Evolutionary conservation across 192 early-diverging fungal genomes (phyloP).

Genomic region (Gryganskiella cystojenkinii): DNA sequence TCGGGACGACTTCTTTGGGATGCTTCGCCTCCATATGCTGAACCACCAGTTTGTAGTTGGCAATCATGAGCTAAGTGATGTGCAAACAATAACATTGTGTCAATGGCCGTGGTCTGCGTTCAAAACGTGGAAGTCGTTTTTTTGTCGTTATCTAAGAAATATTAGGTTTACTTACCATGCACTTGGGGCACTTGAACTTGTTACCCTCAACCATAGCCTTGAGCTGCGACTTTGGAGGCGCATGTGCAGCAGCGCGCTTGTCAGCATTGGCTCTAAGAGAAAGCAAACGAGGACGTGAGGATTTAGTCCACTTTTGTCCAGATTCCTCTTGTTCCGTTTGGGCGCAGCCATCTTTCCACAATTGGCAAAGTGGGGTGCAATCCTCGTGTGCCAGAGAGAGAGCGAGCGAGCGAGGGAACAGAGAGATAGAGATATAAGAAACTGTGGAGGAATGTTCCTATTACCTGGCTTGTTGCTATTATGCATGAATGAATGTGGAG

Average conservation of each 20-base stretch:
- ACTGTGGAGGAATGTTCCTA: neutral
- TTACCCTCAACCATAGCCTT: constrained; percentile 50
- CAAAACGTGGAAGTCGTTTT: too few species aligned
- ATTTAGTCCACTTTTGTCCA: neutral
- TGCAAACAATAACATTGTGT: too few species aligned
- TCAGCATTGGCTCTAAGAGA: constrained; percentile 50
- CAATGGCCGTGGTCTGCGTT: too few species aligned
- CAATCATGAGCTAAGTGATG: constrained; percentile 38
- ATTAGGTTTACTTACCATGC: constrained; percentile 25
- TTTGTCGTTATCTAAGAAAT: too few species aligned
- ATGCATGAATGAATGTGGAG: neutral
- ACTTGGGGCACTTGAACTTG: constrained; percentile 53
- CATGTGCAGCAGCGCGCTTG: constrained; percentile 51
- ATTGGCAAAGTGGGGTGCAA: too few species aligned
- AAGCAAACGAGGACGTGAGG: neutral
- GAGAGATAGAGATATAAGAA: too few species aligned
- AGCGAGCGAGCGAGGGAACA: too few species aligned
- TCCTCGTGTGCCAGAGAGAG: too few species aligned
- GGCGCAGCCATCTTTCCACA: too few species aligned
- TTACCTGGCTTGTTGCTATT: constrained; percentile 44
- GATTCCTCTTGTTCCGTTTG: neutral
- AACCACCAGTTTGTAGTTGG: constrained; percentile 53
- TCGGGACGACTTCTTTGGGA: constrained; percentile 39
- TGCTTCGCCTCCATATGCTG: constrained; percentile 54
- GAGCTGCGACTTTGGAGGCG: constrained; percentile 49